Percentiles rank a stretch among this genome's conserved stretches.
phyloP scores from a whole-genome alignment of 179 eudicot genomes.

The Silene coronaria region DNA sequence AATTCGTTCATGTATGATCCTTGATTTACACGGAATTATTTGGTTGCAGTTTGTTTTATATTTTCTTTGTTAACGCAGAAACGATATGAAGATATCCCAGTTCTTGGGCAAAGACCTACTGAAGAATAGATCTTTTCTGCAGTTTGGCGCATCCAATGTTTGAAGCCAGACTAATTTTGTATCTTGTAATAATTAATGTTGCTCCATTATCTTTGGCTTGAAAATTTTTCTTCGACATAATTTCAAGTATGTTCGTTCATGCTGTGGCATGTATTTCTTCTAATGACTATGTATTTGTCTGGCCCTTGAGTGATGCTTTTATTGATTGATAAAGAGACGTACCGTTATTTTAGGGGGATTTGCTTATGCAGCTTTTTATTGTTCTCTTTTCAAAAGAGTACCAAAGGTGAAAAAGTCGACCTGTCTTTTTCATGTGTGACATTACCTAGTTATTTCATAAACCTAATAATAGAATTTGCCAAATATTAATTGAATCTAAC shows the following conservation, averaged over 20 bases:
- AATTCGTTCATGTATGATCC: not conserved
- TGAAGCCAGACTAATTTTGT: too few species aligned
- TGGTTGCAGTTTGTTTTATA: not conserved
- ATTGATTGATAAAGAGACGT: not conserved
- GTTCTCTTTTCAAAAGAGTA: too few species aligned
- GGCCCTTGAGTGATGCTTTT: not conserved
- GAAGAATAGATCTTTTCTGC: constrained; percentile 28
- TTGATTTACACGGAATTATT: not conserved
- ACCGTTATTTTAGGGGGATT: not conserved
- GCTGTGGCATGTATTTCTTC: not conserved
- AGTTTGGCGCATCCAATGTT: not conserved
- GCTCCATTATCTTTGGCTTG: not conserved
- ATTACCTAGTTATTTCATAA: too few species aligned
- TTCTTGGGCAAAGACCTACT: constrained; percentile 55
- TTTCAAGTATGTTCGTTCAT: not conserved
- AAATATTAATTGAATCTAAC: too few species aligned
- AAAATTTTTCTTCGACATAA: not conserved
- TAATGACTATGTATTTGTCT: not conserved
- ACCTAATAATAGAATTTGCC: too few species aligned
- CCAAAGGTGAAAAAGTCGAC: too few species aligned
- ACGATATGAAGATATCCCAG: constrained; percentile 67
- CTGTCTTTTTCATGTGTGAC: too few species aligned
- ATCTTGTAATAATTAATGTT: not conserved
- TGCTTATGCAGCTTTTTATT: not conserved
- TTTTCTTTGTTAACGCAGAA: constrained; percentile 40